Evolutionary conservation across 805 yeast genomes (phyloP).

Genomic region (Maudiozyma barnettii): DNA sequence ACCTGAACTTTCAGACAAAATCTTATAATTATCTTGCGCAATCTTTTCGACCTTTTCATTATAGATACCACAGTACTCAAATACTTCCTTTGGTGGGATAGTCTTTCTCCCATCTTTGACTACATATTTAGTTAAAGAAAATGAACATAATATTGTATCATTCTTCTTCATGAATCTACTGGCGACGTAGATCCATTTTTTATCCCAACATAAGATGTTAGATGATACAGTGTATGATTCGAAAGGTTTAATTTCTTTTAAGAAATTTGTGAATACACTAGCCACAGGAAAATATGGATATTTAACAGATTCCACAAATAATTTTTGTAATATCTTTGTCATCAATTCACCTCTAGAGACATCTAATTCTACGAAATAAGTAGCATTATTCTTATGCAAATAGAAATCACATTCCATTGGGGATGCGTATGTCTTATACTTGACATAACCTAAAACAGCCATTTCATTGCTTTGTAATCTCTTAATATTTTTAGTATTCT

Average conservation of each 20-base stretch:
- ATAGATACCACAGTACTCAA: conserved; percentile 47
- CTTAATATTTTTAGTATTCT: conserved; percentile 13
- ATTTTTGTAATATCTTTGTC: conserved; percentile 45
- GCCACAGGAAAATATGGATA: conserved; percentile 71
- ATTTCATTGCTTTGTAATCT: conserved; percentile 12
- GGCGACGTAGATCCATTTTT: conserved; percentile 72
- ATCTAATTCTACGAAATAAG: conserved; percentile 77
- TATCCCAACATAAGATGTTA: conserved; percentile 71
- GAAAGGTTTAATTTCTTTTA: conserved; percentile 65
- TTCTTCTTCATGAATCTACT: conserved; percentile 45
- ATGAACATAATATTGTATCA: conserved; percentile 39
- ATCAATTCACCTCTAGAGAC: conserved; percentile 61
- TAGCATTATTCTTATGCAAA: conserved; percentile 78
- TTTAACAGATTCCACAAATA: conserved; percentile 36
- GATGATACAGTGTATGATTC: conserved; percentile 46
- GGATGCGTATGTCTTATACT: conserved; percentile 49
- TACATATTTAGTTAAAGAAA: conserved; percentile 69
- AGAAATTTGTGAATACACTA: conserved; percentile 54
- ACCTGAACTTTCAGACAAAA: conserved; percentile 19
- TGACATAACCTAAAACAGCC: conserved; percentile 35
- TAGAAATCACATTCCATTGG: conserved; percentile 79
- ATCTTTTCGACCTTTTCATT: conserved; percentile 40
- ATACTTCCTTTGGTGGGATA: conserved; percentile 51
- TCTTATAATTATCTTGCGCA: conserved; percentile 31
- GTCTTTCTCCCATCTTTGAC: conserved; percentile 73